A percentile compares a stretch with the other conserved stretches of the same genome.
Conservation (phyloP, 345 rosid genomes). For the Fremontodendron californicum region DNA sequence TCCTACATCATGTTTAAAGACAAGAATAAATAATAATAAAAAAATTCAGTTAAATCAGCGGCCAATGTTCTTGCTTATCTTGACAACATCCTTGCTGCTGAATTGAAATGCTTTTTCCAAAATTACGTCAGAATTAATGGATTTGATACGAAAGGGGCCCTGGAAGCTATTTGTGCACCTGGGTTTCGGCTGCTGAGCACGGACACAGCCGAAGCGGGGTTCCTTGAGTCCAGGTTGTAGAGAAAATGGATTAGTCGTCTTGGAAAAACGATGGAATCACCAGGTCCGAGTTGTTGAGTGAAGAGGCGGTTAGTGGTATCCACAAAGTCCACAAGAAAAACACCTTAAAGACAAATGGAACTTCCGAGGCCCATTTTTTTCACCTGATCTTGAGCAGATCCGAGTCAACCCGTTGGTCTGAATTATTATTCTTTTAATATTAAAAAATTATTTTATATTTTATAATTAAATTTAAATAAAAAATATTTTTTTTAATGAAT, state of each 20-base stretch:
- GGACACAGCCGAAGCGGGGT: constrained; percentile 55
- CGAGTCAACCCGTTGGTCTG: too few species aligned
- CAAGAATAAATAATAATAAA: neutral
- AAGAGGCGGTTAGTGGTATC: constrained; percentile 51
- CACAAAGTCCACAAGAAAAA: constrained; percentile 50
- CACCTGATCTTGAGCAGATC: too few species aligned
- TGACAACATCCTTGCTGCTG: constrained; percentile 36
- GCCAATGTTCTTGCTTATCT: constrained; percentile 43
- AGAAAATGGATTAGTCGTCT: constrained; percentile 60
- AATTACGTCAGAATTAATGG: constrained; percentile 36
- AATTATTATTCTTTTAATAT: too few species aligned
- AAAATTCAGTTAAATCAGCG: constrained; percentile 24
- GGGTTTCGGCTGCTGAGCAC: constrained; percentile 71
- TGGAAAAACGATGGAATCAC: constrained; percentile 70
- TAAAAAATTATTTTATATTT: too few species aligned
- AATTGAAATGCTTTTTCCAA: constrained; percentile 44
- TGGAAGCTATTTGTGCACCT: constrained; percentile 53
- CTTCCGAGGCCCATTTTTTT: constrained; percentile 55
- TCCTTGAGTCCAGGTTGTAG: constrained; percentile 36
- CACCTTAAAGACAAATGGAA: constrained; percentile 52
- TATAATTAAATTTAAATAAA: too few species aligned
- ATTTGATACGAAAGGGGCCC: constrained; percentile 40
- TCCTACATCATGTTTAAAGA: neutral
- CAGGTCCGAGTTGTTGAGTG: constrained; percentile 49
- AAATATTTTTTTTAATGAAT: too few species aligned